Base-by-base conservation (phyloP, 306 rosid genomes). In the Parietaria judaica region DNA sequence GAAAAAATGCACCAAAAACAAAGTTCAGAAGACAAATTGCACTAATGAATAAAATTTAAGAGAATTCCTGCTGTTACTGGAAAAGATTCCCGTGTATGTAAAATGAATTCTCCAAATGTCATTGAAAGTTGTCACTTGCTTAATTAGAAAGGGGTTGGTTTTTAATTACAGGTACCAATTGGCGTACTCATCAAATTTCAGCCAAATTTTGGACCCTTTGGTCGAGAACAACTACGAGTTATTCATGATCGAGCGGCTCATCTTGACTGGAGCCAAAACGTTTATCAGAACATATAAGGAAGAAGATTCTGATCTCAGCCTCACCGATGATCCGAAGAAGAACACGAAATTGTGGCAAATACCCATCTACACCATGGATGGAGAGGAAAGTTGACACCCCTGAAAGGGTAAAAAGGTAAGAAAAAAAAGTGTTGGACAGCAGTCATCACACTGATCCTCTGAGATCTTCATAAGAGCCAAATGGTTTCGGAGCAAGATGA, bases 271-370 rank as follows among this genome's bases (percentile, higher is more conserved):
- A 58, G 99, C 95, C 8, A 86, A 84, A 80, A 84, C 86, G 17
- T 81, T 81, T 74, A 86, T 94, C 61, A 82, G 50, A 74, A 94
- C 99, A 10, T 88, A 71, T 79, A 94, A 94, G 76, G 97, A 86
- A 80, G 87, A 72, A 37, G 84, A 78, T 46, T 69, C 79, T 8
- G 91, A 78, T 74, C 84, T 79, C 47, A 76, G 86, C 78, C 99
- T 94, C 67, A 79, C 89, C 0, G 94, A 94, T 74, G 99, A 94
- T 71, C 94, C 87, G 2, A 94, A 94, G 77, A 94, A 94, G 87
- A 94, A 86, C 76, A 86, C 89, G 16, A 94, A 86, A 71, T 56
- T 14, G 5, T 94, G 99, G 99, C 88, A 94, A 79, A 74, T 74
- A 69, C 97, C 99, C 39, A 87, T 89, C 53, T 76, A 86, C 74